Evolutionary conservation across 2,329 filamentous ascomycete genomes (phyloP).

Genomic region (Cytospora mali): DNA sequence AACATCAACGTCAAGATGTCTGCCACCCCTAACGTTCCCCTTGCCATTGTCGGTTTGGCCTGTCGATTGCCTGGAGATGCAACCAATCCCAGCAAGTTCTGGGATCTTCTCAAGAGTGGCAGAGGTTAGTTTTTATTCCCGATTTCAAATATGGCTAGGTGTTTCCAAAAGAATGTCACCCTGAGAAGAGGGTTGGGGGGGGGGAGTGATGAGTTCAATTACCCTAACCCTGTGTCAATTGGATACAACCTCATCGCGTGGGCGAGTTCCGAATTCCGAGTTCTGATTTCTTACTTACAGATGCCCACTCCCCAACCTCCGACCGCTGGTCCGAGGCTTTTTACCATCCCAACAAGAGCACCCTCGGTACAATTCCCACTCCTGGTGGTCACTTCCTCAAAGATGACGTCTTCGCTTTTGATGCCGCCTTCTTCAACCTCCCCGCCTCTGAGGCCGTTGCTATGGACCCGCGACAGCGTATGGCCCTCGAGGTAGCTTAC

Average conservation of each 20-base stretch:
- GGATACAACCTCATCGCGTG: too few relatives aligned
- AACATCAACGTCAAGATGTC: conserved; percentile 17
- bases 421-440: conserved; percentile 37
- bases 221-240: background rate
- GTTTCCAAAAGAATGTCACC: conserved; percentile 33
- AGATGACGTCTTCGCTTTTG: conserved; percentile 24
- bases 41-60: conserved; percentile 48
- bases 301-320: conserved; percentile 33
- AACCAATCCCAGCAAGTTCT: conserved; percentile 46
- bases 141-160: too few relatives aligned
- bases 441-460: conserved; percentile 31
- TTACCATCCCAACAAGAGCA: conserved; percentile 54
- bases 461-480: conserved; percentile 28
- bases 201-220: background rate
- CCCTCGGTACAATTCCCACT: conserved; percentile 37
- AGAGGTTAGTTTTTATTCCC: conserved; percentile 46
- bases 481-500: conserved; percentile 23
- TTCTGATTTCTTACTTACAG: too few relatives aligned
- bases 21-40: conserved; percentile 22
- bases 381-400: conserved; percentile 10
- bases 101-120: conserved; percentile 48
- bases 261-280: too few relatives aligned
- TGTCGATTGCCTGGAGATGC: conserved; percentile 53
- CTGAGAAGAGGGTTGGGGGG: background rate
- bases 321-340: conserved; percentile 52